Base-by-base conservation (phyloP, 2,329 filamentous ascomycete species). In the Acrodontium crateriforme region DNA sequence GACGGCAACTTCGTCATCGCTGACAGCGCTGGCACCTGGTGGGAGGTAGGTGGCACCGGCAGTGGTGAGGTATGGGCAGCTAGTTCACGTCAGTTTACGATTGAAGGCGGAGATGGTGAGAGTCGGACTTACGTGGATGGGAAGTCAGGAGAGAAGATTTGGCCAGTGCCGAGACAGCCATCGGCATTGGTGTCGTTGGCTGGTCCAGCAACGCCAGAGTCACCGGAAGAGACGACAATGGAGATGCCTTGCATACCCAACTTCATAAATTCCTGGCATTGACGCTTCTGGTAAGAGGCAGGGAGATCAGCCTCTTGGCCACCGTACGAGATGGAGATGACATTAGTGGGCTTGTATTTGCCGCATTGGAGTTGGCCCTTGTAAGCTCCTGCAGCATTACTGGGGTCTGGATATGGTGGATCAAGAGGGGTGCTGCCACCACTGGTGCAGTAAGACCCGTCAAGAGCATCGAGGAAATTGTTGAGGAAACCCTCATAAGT, bases 281-380 rank as follows among this genome's bases (percentile, higher is more conserved):
- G 52, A 2, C 53, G 45, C 35, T 59, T 54, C 35, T 66, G 61
- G 48, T 73, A 73, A 37, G 49, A 53, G 3, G 55, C 45, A 0
- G 69, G 68, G 16, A 70, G 53, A 16, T 62, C 60, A 62, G 62
- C 27, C 46, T 73, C 67, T 18, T 59, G 54, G 18, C 62, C 63
- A 24, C 64, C 65, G 44, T 73, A 74, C 4, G 64, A 69, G 40
- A 71, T 64, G 17, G 60, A 65, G 33, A 73, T 59, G 3, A 70
- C 66, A 31, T 68, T 65, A 6, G 65, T 65, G 2, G 65, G 60
- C 37, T 59, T 53, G 49, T 59, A 67, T 9, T 54, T 52, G 5
- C 61, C 62, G 32, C 62, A 63, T 25, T 57, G 50, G 9, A 55
- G 39, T 2, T 44, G 36, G 11, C 62, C 63, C 28, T 60, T 58